Percentiles rank a stretch among this genome's conserved stretches.
Conservation (phyloP, 1,139 yeast genomes). For the Suhomyces yuchorum region DNA sequence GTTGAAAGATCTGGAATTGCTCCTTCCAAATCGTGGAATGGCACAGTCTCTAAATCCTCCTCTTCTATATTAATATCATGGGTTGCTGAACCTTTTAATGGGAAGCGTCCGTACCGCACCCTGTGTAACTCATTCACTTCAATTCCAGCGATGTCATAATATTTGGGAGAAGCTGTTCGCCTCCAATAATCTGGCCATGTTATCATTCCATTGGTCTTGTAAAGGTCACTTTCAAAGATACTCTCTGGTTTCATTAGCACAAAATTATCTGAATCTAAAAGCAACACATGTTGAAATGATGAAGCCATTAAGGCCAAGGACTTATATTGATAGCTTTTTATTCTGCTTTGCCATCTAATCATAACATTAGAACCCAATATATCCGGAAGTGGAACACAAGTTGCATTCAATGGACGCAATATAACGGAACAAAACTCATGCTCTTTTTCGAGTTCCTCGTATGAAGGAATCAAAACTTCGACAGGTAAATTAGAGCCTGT, state of each 20-base stretch:
- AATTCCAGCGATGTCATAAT: conserved; percentile 64
- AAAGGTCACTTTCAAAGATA: conserved; percentile 58
- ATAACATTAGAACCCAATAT: conserved; percentile 38
- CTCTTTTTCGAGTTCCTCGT: conserved; percentile 29
- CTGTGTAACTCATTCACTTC: conserved; percentile 36
- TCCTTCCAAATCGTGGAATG: conserved; percentile 56
- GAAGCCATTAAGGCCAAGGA: conserved; percentile 43
- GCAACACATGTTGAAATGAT: conserved; percentile 43
- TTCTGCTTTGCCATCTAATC: conserved; percentile 31
- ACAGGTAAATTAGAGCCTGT: conserved; percentile 42
- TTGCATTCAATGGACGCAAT: conserved; percentile 20
- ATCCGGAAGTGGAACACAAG: conserved; percentile 33
- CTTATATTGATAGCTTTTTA: conserved; percentile 43
- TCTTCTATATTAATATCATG: conserved; percentile 11
- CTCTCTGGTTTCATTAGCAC: conserved; percentile 39
- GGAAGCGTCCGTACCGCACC: conserved; percentile 21
- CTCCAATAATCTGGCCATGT: conserved; percentile 88
- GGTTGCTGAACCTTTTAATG: conserved; percentile 12
- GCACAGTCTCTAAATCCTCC: conserved; percentile 20
- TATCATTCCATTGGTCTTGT: conserved; percentile 57
- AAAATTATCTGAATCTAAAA: conserved; percentile 48
- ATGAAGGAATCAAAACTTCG: conserved; percentile 40
- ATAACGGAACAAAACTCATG: conserved; percentile 18
- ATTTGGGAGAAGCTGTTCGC: conserved; percentile 68
- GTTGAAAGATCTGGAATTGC: conserved; percentile 63